Conservation (phyloP, 108 stramenopile species). For the Seminavis robusta region DNA sequence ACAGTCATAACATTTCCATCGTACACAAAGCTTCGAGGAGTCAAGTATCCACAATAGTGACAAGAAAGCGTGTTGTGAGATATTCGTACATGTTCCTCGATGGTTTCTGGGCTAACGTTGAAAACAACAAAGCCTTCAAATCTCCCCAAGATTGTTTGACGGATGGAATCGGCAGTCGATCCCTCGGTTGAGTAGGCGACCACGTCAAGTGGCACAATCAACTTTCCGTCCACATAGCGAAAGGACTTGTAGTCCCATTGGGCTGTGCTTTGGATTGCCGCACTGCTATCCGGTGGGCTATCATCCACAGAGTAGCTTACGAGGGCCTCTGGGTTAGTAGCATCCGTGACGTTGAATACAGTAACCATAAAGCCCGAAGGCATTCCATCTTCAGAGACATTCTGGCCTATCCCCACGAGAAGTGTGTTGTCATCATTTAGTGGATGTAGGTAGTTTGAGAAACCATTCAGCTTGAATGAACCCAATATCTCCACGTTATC, state of each 20-base stretch:
- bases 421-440: conserved; percentile 33
- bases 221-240: conserved; percentile 29
- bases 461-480: conserved; percentile 49
- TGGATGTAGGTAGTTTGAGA: conserved; percentile 50
- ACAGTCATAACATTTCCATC: conserved; percentile 43
- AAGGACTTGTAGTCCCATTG: conserved; percentile 43
- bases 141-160: too few relatives aligned
- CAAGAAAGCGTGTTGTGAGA: too few relatives aligned
- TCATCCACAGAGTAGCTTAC: conserved; percentile 26
- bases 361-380: conserved; percentile 36
- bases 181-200: conserved; percentile 8
- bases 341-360: conserved; percentile 36
- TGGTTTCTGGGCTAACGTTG: conserved; percentile 21
- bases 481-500: conserved; percentile 20
- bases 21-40: conserved; percentile 41
- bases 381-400: conserved; percentile 34
- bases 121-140: conserved; percentile 52
- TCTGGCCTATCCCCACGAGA: conserved; percentile 45
- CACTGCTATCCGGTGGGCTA: conserved; percentile 10
- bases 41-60: too few relatives aligned
- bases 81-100: conserved; percentile 23
- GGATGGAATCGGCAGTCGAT: too few relatives aligned
- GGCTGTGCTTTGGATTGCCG: too few relatives aligned
- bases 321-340: conserved; percentile 16
- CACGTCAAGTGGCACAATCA: conserved; percentile 45